Percentiles rank a stretch among this genome's conserved stretches.
phyloP scores from a whole-genome alignment of 768 basidiomycete species.

The Pisolithus marmoratus region DNA sequence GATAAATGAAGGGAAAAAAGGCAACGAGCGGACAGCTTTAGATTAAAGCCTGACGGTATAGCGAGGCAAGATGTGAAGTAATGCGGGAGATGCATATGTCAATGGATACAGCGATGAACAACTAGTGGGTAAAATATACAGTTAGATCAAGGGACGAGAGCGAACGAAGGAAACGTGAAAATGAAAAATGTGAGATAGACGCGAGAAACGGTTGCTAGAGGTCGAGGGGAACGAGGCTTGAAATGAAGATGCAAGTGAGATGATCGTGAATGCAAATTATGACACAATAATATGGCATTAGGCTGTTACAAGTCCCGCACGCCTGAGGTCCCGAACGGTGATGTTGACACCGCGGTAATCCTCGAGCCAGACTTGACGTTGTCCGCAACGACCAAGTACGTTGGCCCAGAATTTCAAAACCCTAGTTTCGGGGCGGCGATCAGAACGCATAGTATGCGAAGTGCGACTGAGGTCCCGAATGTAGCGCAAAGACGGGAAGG shows the following conservation, averaged over 20 bases:
- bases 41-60: no score
- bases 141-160: constrained; percentile 10
- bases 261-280: background rate
- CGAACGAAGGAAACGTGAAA: background rate
- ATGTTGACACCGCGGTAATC: constrained; percentile 49
- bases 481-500: constrained; percentile 56
- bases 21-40: constrained; percentile 1
- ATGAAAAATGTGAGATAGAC: background rate
- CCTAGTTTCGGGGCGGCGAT: constrained; percentile 26
- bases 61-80: constrained; percentile 29
- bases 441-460: constrained; percentile 49
- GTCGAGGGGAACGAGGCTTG: background rate
- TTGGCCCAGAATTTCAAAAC: constrained; percentile 45
- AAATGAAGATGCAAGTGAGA: background rate
- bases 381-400: constrained; percentile 45
- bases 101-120: constrained; percentile 25
- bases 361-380: constrained; percentile 57
- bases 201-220: background rate
- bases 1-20: background rate
- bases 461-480: constrained; percentile 61
- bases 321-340: constrained; percentile 52
- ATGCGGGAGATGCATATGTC: constrained; percentile 30
- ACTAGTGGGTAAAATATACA: constrained; percentile 23
- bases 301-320: constrained; percentile 12
- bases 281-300: no score